phyloP scores from a whole-genome alignment of 352 stramenopile genomes.

The Phytophthora pistaciae region DNA sequence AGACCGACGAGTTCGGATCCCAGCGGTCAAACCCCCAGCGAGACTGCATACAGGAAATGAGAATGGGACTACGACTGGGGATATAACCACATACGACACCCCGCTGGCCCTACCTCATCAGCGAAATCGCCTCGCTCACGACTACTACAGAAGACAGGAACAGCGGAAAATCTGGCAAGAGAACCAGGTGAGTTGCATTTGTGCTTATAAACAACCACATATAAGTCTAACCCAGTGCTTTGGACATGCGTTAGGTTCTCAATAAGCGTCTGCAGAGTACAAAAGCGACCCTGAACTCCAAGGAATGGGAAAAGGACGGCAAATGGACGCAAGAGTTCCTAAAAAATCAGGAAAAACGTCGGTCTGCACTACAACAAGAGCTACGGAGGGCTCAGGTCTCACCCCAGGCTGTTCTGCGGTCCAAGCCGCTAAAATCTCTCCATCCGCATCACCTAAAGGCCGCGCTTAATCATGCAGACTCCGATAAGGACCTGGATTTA shows the following conservation, averaged over 20 bases:
- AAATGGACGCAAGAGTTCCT: constrained; percentile 81
- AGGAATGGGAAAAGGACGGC: constrained; percentile 78
- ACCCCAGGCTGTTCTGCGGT: constrained; percentile 47
- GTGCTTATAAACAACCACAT: neutral
- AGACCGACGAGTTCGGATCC: constrained; percentile 15
- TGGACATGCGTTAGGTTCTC: constrained; percentile 38
- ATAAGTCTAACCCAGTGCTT: constrained; percentile 1
- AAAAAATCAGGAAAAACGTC: constrained; percentile 61
- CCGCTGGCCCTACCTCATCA: constrained; percentile 18
- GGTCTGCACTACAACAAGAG: constrained; percentile 63
- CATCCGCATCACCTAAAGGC: constrained; percentile 20
- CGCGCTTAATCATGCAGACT: constrained; percentile 7
- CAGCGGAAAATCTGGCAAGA: constrained; percentile 79
- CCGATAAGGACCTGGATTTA: constrained; percentile 11
- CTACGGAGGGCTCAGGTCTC: constrained; percentile 53
- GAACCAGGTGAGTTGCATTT: constrained; percentile 55
- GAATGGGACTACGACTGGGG: neutral
- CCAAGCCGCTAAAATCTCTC: constrained; percentile 37
- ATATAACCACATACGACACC: constrained; percentile 31
- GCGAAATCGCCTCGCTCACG: constrained; percentile 29
- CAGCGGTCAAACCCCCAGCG: constrained; percentile 19
- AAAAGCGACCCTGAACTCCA: constrained; percentile 71
- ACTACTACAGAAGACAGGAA: constrained; percentile 77
- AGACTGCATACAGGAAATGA: constrained; percentile 6
- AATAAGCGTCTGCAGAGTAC: constrained; percentile 69